Conservation (phyloP, 768 basidiomycete species). For the Dioszegia crocea region DNA sequence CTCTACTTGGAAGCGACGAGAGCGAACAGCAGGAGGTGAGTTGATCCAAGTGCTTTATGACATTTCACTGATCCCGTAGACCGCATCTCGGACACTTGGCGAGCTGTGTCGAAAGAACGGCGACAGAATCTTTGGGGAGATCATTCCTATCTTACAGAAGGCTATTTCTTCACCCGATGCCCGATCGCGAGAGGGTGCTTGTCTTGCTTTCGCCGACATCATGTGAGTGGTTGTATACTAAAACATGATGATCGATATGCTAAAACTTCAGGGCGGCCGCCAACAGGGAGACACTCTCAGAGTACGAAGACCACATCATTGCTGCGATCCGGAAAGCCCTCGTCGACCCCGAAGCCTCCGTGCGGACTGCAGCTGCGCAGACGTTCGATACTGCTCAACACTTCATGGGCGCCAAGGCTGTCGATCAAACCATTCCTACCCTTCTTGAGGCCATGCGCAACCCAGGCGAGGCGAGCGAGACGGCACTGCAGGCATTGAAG, state of each 20-base stretch:
- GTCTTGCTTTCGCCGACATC: conserved; percentile 78
- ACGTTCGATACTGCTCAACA: conserved; percentile 91
- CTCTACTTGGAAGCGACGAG: conserved; percentile 69
- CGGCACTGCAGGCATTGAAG: conserved; percentile 82
- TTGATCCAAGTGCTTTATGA: neutral
- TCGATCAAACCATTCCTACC: conserved; percentile 95
- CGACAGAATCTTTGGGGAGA: conserved; percentile 78
- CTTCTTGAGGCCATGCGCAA: conserved; percentile 86
- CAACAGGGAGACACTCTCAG: conserved; percentile 75
- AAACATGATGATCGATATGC: neutral
- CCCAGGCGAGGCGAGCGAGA: conserved; percentile 89
- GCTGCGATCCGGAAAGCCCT: conserved; percentile 74
- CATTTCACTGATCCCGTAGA: conserved; percentile 54
- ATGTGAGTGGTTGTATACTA: conserved; percentile 58
- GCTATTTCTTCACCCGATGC: conserved; percentile 57
- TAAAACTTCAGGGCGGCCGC: conserved; percentile 88
- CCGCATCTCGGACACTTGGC: conserved; percentile 76
- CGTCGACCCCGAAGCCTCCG: conserved; percentile 80
- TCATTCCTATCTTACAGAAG: conserved; percentile 69
- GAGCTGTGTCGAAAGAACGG: conserved; percentile 95
- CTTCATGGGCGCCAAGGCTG: conserved; percentile 79
- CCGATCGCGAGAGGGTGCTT: conserved; percentile 72
- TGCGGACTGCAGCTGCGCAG: conserved; percentile 81
- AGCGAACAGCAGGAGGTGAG: conserved; percentile 83
- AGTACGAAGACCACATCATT: conserved; percentile 83